Base-by-base conservation (phyloP, 2,329 filamentous ascomycete genomes). In the Didymellaceae sp. region DNA sequence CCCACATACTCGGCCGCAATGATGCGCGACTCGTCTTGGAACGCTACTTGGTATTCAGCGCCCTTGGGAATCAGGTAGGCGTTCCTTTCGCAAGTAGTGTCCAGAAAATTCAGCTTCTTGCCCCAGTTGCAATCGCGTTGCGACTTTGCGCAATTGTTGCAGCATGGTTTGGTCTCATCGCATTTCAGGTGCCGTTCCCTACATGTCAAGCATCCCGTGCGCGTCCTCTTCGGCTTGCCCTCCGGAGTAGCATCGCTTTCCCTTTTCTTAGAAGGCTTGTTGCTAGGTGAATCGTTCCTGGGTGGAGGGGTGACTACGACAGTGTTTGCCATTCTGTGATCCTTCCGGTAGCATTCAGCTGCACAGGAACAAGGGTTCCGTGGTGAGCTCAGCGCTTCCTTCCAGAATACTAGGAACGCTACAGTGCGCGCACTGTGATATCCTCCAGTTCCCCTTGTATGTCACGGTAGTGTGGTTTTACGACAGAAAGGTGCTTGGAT, bases 1-100 rank as follows among this genome's bases (percentile, higher is more conserved):
- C 90, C 91, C 44, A 84, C 81, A 71, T 97, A 97, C 70, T 96
- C 91, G 1, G 89, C 93, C 6, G 93, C 93, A 71, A 97, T 95
- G 37, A 89, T 82, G 22, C 91, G 83, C 17, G 92, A 97, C 69
- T 97, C 91, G 68, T 97, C 93, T 64, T 88, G 82, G 61, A 97
- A 97, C 43, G 84, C 81, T 11, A 97, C 81, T 67, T 80, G 80
- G 82, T 88, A 91, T 42, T 90, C 87, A 1, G 80, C 53, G 26
- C 56, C 59, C 34, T 64, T 62, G 11, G 63, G 61, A 6, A 69
- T 61, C 5, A 67, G 38, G 82, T 82, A 9, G 85, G 86, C 43
- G 87, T 90, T 40, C 79, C 77, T 65, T 37, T 89, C 85, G 48
- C 88, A 86, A 55, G 87, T 87, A 3, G 87, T 88, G 67, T 96